phyloP scores from a whole-genome alignment of 306 rosid genomes.

The Cucumis hystrix region DNA sequence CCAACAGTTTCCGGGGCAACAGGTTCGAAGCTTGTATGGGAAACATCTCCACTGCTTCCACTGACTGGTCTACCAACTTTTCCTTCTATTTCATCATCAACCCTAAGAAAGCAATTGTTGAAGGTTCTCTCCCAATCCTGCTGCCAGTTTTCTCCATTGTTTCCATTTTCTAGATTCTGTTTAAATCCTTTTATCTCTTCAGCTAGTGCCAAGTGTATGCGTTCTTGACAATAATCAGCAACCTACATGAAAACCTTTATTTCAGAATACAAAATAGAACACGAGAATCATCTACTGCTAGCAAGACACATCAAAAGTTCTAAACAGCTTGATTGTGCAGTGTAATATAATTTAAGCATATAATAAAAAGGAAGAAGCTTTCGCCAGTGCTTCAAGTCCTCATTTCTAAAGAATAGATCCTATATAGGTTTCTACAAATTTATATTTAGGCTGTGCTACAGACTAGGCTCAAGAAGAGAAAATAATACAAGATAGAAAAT shows the following conservation, averaged over 20 bases:
- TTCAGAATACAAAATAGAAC: constrained; percentile 2
- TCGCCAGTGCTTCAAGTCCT: not conserved
- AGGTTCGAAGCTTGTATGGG: constrained; percentile 13
- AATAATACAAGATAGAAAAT: not conserved
- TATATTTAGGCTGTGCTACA: not conserved
- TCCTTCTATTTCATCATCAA: constrained; percentile 45
- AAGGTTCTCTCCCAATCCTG: constrained; percentile 35
- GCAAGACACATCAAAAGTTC: not conserved
- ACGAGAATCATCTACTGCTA: not conserved
- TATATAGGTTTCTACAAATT: not conserved
- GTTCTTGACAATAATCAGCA: constrained; percentile 43
- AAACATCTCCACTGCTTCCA: constrained; percentile 11
- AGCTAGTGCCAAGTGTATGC: constrained; percentile 36
- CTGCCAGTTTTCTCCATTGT: constrained; percentile 16
- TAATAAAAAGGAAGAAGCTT: not conserved
- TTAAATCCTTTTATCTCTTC: constrained; percentile 26
- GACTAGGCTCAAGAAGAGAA: not conserved
- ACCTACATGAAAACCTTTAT: constrained; percentile 23
- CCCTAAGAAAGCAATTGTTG: constrained; percentile 28
- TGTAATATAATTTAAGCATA: not conserved
- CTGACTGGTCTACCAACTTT: constrained; percentile 10
- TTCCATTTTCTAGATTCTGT: constrained; percentile 14
- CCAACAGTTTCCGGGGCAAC: constrained; percentile 51
- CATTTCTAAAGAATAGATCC: not conserved
- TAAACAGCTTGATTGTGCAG: not conserved